These are phyloP conservation scores for Stropharia rugosoannulata DNA, from an alignment of 768 basidiomycete species.

Conservation along the genomic window DNA sequence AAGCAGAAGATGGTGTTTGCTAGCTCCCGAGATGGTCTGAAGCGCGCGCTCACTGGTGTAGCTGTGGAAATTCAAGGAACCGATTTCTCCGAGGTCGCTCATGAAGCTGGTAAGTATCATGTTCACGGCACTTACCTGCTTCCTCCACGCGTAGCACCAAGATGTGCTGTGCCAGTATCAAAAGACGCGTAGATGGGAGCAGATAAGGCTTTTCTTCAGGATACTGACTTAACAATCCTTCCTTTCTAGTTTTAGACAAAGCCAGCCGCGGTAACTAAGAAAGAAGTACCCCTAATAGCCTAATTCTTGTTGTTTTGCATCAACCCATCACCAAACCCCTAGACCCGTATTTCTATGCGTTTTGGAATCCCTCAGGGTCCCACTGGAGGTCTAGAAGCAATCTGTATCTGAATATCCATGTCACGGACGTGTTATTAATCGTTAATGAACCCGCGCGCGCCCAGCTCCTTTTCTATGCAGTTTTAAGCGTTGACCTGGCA, in stretches of 20 bases:
- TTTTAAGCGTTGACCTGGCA: too few species aligned
- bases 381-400: too few species aligned
- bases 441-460: too few species aligned
- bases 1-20: conserved; percentile 94
- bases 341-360: conserved; percentile 2
- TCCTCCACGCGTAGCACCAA: background rate
- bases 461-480: too few species aligned
- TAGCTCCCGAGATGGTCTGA: conserved; percentile 81
- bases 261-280: conserved; percentile 22
- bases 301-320: background rate
- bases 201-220: background rate
- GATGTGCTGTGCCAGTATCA: background rate
- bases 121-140: background rate
- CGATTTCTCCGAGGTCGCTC: conserved; percentile 69
- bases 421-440: too few species aligned
- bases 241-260: conserved; percentile 26
- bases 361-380: background rate
- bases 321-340: background rate
- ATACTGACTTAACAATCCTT: conserved; percentile 6
- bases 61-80: conserved; percentile 85
- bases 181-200: background rate
- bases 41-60: conserved; percentile 72
- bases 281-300: conserved; percentile 1
- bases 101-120: conserved; percentile 59
- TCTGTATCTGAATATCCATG: too few species aligned